Conservation (phyloP, 345 rosid genomes). For the Microthlaspi erraticum region DNA sequence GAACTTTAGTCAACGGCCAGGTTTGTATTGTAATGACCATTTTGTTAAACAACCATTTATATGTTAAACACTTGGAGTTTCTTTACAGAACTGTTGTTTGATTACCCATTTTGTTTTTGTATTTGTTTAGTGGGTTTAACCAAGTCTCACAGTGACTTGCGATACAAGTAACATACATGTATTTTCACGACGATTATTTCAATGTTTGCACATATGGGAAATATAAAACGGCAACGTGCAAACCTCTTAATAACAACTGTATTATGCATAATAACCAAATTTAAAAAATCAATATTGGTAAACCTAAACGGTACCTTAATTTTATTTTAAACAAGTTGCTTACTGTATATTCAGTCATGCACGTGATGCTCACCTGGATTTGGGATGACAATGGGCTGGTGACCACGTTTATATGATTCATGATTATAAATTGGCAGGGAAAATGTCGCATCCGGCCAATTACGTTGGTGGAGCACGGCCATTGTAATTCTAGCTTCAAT, state of each 20-base stretch:
- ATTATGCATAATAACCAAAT: background rate
- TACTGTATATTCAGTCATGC: background rate
- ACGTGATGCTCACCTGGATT: constrained; percentile 16
- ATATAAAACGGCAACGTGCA: constrained; percentile 4
- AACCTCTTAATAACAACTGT: background rate
- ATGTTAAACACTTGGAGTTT: constrained; percentile 31
- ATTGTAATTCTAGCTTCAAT: too few relatives aligned
- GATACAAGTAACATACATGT: constrained; percentile 19
- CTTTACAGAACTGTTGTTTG: background rate
- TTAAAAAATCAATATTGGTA: background rate
- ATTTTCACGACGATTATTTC: background rate
- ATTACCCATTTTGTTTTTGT: background rate
- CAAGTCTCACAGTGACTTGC: constrained; percentile 4
- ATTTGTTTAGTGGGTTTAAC: background rate
- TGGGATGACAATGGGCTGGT: constrained; percentile 2
- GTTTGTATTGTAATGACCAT: constrained; percentile 56
- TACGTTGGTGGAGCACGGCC: background rate
- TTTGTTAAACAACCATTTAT: constrained; percentile 50
- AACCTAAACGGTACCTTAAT: too few relatives aligned
- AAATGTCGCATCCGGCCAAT: constrained; percentile 8
- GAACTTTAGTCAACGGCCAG: constrained; percentile 57
- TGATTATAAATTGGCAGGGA: background rate
- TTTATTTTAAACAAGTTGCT: too few relatives aligned
- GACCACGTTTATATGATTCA: constrained; percentile 1
- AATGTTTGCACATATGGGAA: background rate